These are phyloP conservation scores for Trichoderma sp. DNA, from an alignment of 2,329 filamentous ascomycete genomes.

Conservation along the genomic window DNA sequence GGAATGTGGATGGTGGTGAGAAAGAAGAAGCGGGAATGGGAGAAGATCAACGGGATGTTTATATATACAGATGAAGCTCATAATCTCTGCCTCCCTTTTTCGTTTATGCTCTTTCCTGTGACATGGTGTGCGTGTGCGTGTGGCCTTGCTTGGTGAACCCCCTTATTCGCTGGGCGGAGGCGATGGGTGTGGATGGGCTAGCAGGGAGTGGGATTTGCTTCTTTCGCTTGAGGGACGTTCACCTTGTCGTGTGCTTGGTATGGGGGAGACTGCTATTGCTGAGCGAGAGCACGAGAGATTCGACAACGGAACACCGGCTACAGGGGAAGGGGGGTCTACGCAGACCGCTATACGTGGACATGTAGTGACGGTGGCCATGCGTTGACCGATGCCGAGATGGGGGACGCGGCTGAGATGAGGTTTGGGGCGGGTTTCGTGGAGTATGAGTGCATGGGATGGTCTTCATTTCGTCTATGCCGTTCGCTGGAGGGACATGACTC, in stretches of 20 bases:
- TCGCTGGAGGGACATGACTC: not conserved
- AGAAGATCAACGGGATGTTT: slow-evolving; percentile 9
- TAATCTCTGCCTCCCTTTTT: not conserved
- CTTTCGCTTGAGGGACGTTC: not conserved
- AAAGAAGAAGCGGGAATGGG: not conserved
- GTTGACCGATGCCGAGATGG: not conserved
- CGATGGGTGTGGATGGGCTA: not conserved
- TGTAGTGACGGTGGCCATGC: too few relatives aligned
- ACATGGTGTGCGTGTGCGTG: not conserved
- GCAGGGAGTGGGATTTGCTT: not conserved
- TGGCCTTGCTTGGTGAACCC: not conserved
- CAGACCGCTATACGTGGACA: not conserved
- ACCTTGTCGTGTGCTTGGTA: not conserved
- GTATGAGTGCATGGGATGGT: not conserved
- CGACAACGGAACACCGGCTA: not conserved
- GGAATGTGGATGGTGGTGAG: not conserved
- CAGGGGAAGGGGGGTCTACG: not conserved
- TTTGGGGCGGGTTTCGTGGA: too few relatives aligned
- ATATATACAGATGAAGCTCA: slow-evolving; percentile 8
- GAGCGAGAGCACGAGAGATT: not conserved
- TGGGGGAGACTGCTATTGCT: not conserved
- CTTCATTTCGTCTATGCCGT: not conserved
- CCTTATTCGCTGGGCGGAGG: not conserved
- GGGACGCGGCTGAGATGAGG: too few relatives aligned
- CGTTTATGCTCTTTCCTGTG: not conserved